A percentile compares a stretch with the other conserved stretches of the same genome.
Conservation (phyloP, 2,329 filamentous ascomycete species). For the Beauveria medogensis region DNA sequence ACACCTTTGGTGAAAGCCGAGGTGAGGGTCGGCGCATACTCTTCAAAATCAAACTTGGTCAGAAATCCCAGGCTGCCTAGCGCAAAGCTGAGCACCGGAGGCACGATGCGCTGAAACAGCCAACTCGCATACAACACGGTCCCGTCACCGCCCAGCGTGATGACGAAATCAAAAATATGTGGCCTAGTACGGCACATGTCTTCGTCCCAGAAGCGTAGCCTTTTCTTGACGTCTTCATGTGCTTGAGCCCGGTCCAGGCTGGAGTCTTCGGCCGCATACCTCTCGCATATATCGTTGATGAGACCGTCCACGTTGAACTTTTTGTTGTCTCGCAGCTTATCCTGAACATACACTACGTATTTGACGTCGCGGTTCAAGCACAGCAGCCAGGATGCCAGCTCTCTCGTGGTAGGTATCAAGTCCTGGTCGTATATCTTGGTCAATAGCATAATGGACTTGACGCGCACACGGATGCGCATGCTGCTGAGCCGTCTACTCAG, state of each 20-base stretch:
- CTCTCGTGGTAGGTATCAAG: slow-evolving; percentile 67
- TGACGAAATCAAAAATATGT: slow-evolving; percentile 86
- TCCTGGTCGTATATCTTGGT: slow-evolving; percentile 87
- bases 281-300: slow-evolving; percentile 47
- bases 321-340: slow-evolving; percentile 61
- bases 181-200: slow-evolving; percentile 69
- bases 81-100: slow-evolving; percentile 85
- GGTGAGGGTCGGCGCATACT: slow-evolving; percentile 60
- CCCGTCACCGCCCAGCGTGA: slow-evolving; percentile 91
- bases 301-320: slow-evolving; percentile 68
- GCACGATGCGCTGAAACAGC: slow-evolving; percentile 93
- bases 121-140: slow-evolving; percentile 94
- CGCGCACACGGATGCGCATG: slow-evolving; percentile 73
- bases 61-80: slow-evolving; percentile 89
- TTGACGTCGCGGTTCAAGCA: slow-evolving; percentile 55
- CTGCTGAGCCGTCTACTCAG: slow-evolving; percentile 78
- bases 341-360: slow-evolving; percentile 79
- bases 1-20: slow-evolving; percentile 74
- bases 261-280: slow-evolving; percentile 29
- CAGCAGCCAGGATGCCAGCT: slow-evolving; percentile 74
- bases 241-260: slow-evolving; percentile 26
- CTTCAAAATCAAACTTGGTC: slow-evolving; percentile 88
- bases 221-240: slow-evolving; percentile 31
- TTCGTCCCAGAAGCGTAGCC: slow-evolving; percentile 77
- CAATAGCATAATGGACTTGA: slow-evolving; percentile 76